Base-by-base conservation (phyloP, 23 red algal species). In the Agarophyton chilense region DNA sequence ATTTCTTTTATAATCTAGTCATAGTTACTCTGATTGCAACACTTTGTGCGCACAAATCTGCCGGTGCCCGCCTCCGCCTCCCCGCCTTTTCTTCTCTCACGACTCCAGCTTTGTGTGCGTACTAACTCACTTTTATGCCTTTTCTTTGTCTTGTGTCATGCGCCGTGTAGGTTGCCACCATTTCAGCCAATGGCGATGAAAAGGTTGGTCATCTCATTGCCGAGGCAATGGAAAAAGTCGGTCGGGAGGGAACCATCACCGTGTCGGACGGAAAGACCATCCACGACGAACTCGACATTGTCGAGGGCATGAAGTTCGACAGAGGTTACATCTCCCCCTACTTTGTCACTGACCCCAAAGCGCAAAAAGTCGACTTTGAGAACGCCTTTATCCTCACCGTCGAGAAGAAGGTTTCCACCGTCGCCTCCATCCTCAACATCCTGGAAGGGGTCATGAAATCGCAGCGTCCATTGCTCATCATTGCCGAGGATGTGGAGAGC, bases 401-500 rank as follows among this genome's bases (percentile, higher is more conserved):
- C 35, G 96, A 98, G 67, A 98, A 98, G 82, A 98, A 98, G 55
- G 85, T 98, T 29, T 92, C 86, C 40, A 94, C 88, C 26, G 83
- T 95, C 1, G 83, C 92, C 53, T 87, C 92, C 21, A 84, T 98
- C 49, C 86, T 98, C 28, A 93, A 93, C 22, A 75, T 98, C 72
- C 80, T 98, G 26, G 96, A 98, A 82, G 80, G 71, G 46, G 89
- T 98, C 11, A 90, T 95, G 85, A 91, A 94, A 78, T 88, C 89
- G 25, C 93, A 93, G 61, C 81, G 93, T 21, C 96, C 92, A 58
- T 82, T 98, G 28, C 73, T 98, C 32, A 98, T 98, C 55, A 92
- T 98, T 72, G 96, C 96, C n/a, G 96, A 98, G 64, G 96, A 98
- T 79, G 96, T 98, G 17, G 96, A 98, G 45, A 95, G 92, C 41